Evolutionary conservation across 768 basidiomycete species (phyloP), one percentile per base, ranked within the genome.

Genomic region (Boletus pseudo-olivaceus): DNA sequence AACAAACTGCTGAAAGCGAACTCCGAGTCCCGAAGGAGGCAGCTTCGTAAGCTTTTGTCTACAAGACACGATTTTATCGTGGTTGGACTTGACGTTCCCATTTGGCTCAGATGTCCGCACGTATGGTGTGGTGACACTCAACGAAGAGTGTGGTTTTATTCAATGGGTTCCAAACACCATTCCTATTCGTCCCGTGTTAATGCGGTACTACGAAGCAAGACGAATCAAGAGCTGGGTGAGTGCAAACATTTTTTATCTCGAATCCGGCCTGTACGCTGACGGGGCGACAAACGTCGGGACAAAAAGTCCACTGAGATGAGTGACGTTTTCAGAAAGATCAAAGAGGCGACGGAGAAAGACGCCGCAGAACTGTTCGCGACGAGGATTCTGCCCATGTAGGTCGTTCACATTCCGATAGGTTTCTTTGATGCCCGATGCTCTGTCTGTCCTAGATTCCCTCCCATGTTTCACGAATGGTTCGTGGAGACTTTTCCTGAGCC

Each of bases 381-480:
- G 7, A 77, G 83, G 51, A 69, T 95, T 33, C 70, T 93, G 4
- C 72, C 81, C 1, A 43, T 69, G 90, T 89, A 63, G 54, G 82
- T 70, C 39, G 27, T 17, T 11, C 6, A 20, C 1, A 19, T 32
- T 30, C 29, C 26, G 14, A 38, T 27, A n/a, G n/a, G n/a, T n/a
- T n/a, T n/a, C n/a, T n/a, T n/a, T n/a, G n/a, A n/a, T n/a, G n/a
- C n/a, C n/a, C n/a, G n/a, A n/a, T n/a, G n/a, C n/a, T 23, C 29
- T 10, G 3, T 23, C 10, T 4, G n/a, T 7, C n/a, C n/a, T 55
- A 93, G 89, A 27, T 88, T 78, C 61, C 87, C 85, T 0, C 89
- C 94, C 0, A 84, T 98, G 12, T 93, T 99, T 66, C 91, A 96
- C 60, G 91, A 97, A 60, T 99, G 97, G 97, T 98, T 99, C 69